Evolutionary conservation across 305 asterid species (phyloP).

Genomic region (Fraxinus platypoda): DNA sequence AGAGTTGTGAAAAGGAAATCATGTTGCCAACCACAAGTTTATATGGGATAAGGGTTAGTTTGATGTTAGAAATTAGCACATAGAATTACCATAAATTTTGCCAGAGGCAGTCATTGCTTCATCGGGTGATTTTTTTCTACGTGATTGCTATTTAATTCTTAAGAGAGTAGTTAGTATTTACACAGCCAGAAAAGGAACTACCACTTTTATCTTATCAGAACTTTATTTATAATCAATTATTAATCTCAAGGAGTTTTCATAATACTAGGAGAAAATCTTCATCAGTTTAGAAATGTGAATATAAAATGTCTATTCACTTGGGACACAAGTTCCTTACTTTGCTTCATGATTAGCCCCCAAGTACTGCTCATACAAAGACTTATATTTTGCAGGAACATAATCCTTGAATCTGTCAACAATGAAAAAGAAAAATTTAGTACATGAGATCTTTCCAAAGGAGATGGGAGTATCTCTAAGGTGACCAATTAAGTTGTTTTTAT

Average conservation of each 20-base stretch:
- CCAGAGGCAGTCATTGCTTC: neutral
- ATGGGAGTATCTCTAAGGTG: neutral
- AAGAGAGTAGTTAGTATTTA: neutral
- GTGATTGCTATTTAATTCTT: neutral
- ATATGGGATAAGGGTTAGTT: neutral
- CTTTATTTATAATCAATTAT: neutral
- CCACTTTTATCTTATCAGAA: neutral
- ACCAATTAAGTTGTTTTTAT: neutral
- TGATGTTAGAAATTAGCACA: neutral
- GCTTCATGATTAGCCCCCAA: constrained; percentile 36
- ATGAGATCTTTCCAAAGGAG: constrained; percentile 15
- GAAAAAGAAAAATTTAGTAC: constrained; percentile 14
- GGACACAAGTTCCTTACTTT: constrained; percentile 28
- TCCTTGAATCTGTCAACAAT: constrained; percentile 75
- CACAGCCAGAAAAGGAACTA: neutral
- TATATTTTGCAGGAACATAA: constrained; percentile 73
- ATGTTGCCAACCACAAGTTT: neutral
- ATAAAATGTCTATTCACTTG: neutral
- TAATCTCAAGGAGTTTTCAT: neutral
- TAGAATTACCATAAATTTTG: neutral
- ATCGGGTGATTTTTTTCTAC: neutral
- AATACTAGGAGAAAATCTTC: neutral
- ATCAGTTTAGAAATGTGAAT: neutral
- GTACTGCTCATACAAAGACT: constrained; percentile 60
- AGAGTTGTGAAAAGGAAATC: neutral